These are phyloP conservation scores for Alopecurus myosuroides DNA, from an alignment of 176 grass and related monocot genomes.

Conservation along the genomic window DNA sequence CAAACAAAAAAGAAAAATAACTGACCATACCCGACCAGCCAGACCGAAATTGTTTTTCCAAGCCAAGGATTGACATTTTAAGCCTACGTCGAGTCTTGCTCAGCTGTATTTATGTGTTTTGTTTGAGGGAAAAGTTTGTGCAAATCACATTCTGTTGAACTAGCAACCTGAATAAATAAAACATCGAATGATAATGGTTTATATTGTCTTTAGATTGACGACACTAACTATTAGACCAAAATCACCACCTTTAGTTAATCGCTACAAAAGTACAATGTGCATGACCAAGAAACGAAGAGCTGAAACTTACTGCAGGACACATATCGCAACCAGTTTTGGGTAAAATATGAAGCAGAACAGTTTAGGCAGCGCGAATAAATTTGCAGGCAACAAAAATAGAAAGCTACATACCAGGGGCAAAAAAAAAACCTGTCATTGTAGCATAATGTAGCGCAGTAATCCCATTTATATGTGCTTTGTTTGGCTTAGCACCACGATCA, in stretches of 20 bases:
- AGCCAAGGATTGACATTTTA: neutral
- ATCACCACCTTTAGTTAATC: neutral
- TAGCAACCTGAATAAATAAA: neutral
- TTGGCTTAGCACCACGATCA: constrained; percentile 1
- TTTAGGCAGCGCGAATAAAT: neutral
- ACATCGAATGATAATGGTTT: neutral
- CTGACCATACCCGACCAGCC: neutral
- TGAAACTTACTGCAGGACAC: neutral
- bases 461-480: neutral
- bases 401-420: neutral
- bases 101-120: neutral
- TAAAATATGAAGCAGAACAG: neutral
- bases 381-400: neutral
- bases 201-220: too few species aligned
- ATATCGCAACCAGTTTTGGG: neutral
- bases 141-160: neutral
- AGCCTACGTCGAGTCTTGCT: neutral
- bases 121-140: neutral
- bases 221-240: too few species aligned
- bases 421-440: neutral
- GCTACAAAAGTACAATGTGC: neutral
- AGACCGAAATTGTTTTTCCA: neutral
- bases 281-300: neutral
- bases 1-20: neutral
- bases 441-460: neutral